A percentile compares a stretch with the other conserved stretches of the same genome.
These are phyloP conservation scores for Schizosaccharomyces pombe DNA, from an alignment of 805 yeast genomes.

Conservation along the genomic window DNA sequence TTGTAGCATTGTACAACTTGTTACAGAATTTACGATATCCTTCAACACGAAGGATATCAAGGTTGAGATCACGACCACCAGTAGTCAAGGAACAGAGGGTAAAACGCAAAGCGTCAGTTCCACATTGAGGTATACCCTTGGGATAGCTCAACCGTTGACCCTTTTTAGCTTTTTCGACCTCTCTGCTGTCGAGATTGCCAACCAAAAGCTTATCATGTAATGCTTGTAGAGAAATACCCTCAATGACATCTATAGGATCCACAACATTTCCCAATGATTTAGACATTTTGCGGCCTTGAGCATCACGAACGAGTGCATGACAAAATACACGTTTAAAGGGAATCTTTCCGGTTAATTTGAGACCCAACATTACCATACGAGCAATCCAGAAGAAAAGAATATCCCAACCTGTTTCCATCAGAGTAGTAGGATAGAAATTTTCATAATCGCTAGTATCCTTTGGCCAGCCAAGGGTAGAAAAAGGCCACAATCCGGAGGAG, in stretches of 20 bases:
- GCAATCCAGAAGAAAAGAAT: slow-evolving; percentile 96
- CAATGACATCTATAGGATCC: slow-evolving; percentile 85
- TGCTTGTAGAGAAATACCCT: slow-evolving; percentile 59
- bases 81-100: slow-evolving; percentile 96
- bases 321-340: slow-evolving; percentile 96
- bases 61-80: slow-evolving; percentile 94
- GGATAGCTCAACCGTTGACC: slow-evolving; percentile 87
- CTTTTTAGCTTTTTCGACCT: slow-evolving; percentile 59
- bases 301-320: slow-evolving; percentile 94
- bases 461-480: slow-evolving; percentile 95
- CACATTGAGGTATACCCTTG: slow-evolving; percentile 95
- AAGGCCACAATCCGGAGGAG: slow-evolving; percentile 94
- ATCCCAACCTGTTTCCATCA: slow-evolving; percentile 98
- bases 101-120: slow-evolving; percentile 94
- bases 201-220: slow-evolving; percentile 50
- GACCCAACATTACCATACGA: slow-evolving; percentile 79
- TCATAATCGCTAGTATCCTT: slow-evolving; percentile 44
- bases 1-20: slow-evolving; percentile 96
- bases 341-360: slow-evolving; percentile 69
- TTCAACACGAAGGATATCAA: slow-evolving; percentile 88
- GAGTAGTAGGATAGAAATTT: slow-evolving; percentile 66
- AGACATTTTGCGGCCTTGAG: slow-evolving; percentile 98
- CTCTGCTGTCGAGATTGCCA: slow-evolving; percentile 80
- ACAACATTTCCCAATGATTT: slow-evolving; percentile 90
- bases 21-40: slow-evolving; percentile 98